Base-by-base conservation (phyloP, 192 early-diverging fungal genomes). In the Backusella liffmaniae region DNA sequence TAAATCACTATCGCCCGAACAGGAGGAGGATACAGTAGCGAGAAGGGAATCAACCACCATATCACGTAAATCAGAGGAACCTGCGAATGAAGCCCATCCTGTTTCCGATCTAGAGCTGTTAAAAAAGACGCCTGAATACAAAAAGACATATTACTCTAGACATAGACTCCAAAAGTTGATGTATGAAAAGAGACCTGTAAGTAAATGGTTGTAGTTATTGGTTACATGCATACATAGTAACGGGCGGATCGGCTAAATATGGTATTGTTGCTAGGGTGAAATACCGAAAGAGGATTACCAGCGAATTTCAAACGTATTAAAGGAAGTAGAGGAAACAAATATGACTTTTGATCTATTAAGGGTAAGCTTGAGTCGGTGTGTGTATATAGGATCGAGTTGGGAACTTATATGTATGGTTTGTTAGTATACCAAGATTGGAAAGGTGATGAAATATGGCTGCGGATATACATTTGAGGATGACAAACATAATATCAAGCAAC, bases 381-480 rank as follows among this genome's bases (percentile, higher is more conserved):
- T 30, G 5, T 15, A 0, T 36, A 3, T 32, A 18, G 2, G 4
- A 32, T 32, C 12, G 9, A 62, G 8, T 66, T 32, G 13, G 4
- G 15, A 44, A 65, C 8, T 35, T 62, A 16, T 5, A 23, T 13
- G 34, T 34, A 4, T 34, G 21, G 53, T 35, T 21, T 26, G 29
- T 72, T 29, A 83, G 82, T 69, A 80, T 42, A 83, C 82, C 70
- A 83, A 83, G 76, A 77, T 83, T 75, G 82, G 78, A 29, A 83
- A 80, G 56, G 82, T 83, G 5, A 69, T 83, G 37, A 83, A 83
- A 62, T 70, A 69, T 36, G 82, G 69, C 21, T 80, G 78, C 41
- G 51, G 66, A 9, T 75, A 79, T 49, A n/a, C 70, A 34, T 83
- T 72, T 26, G 78, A 59, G 12, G 66, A 72, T 8, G 82, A 83